Conservation (phyloP, 495 filamentous ascomycete genomes). For the Penicillium flavigenum region DNA sequence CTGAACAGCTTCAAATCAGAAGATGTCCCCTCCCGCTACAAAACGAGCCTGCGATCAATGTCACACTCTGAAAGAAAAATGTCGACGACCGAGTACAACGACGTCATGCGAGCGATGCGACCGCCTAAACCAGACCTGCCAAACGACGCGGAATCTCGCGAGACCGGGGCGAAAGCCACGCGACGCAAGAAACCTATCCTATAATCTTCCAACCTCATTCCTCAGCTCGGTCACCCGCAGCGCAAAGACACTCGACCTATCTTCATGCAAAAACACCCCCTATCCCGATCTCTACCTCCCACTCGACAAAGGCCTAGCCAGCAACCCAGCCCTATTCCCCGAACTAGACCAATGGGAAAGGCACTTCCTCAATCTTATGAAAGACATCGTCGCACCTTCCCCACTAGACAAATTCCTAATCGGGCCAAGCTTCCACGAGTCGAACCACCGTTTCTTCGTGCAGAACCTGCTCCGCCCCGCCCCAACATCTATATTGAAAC, state of each 20-base stretch:
- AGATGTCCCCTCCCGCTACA: not conserved
- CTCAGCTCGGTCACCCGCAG: not conserved
- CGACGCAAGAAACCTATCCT: conserved; percentile 8
- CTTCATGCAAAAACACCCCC: not conserved
- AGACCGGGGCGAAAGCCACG: conserved; percentile 17
- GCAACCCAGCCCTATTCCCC: conserved; percentile 13
- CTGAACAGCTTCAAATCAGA: not conserved
- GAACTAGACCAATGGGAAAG: conserved; percentile 19
- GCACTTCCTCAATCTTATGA: conserved; percentile 26
- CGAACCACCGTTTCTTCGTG: conserved; percentile 19
- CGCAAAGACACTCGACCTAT: not conserved
- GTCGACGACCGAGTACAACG: not conserved
- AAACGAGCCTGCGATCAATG: not conserved
- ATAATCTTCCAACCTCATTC: conserved; percentile 14
- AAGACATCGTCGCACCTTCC: conserved; percentile 12
- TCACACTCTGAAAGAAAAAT: not conserved
- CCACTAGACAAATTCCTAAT: conserved; percentile 23
- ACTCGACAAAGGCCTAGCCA: conserved; percentile 12
- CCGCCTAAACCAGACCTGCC: conserved; percentile 12
- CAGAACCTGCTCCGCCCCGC: conserved; percentile 15
- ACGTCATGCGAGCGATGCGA: conserved; percentile 20
- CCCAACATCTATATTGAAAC: conserved; percentile 7
- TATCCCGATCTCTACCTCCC: not conserved
- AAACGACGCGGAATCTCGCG: conserved; percentile 7
- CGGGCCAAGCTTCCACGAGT: conserved; percentile 18